Percentiles rank a stretch among this genome's conserved stretches.
These are phyloP conservation scores for Penicillium aurantiogriseum DNA, from an alignment of 2,329 filamentous ascomycete genomes.

Conservation along the genomic window DNA sequence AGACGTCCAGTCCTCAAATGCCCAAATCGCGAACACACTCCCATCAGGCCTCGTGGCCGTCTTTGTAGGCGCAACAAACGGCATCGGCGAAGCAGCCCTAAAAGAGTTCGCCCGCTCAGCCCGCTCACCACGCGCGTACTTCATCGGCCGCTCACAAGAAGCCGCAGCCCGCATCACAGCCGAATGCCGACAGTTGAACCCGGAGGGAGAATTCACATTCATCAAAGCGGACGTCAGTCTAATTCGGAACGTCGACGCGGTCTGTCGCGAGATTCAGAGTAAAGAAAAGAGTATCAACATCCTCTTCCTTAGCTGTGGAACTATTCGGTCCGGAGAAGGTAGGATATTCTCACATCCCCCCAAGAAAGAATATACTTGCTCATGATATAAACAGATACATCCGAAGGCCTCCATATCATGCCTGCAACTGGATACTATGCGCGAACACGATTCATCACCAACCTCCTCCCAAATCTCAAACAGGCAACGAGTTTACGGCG, in stretches of 20 bases:
- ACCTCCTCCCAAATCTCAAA: slow-evolving; percentile 57
- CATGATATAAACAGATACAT: slow-evolving; percentile 46
- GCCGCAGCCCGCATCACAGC: slow-evolving; percentile 42
- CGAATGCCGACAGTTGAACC: slow-evolving; percentile 47
- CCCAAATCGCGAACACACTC: slow-evolving; percentile 23
- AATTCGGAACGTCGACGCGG: slow-evolving; percentile 50
- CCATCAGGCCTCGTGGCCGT: slow-evolving; percentile 47
- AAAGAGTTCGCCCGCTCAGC: slow-evolving; percentile 46
- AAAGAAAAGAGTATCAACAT: slow-evolving; percentile 56
- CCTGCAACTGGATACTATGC: slow-evolving; percentile 57
- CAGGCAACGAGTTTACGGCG: slow-evolving; percentile 50
- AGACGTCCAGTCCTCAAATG: slow-evolving; percentile 13
- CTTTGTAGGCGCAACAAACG: slow-evolving; percentile 53
- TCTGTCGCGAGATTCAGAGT: slow-evolving; percentile 51
- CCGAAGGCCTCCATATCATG: slow-evolving; percentile 56
- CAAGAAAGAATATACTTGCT: not conserved
- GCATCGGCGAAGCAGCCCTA: slow-evolving; percentile 51
- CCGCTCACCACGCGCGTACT: slow-evolving; percentile 45
- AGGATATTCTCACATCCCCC: not conserved
- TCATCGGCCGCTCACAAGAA: slow-evolving; percentile 49
- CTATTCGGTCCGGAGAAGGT: slow-evolving; percentile 36
- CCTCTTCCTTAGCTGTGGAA: slow-evolving; percentile 54
- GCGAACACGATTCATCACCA: slow-evolving; percentile 56
- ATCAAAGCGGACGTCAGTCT: slow-evolving; percentile 48
- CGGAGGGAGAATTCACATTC: slow-evolving; percentile 49